Conservation (phyloP, 306 rosid species). For the Pyrus pyrifolia region DNA sequence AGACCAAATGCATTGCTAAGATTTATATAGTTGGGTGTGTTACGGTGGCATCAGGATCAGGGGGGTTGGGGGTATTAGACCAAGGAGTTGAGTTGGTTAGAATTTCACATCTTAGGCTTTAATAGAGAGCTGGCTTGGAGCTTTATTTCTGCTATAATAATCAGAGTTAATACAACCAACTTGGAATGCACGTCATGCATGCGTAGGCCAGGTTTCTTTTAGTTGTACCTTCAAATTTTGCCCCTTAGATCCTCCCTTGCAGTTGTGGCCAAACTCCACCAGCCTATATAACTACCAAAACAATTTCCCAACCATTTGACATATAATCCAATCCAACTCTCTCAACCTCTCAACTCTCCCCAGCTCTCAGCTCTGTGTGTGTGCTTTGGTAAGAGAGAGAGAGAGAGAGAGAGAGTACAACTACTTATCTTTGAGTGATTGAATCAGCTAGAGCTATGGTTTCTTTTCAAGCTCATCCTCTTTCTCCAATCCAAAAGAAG, state of each 20-base stretch:
- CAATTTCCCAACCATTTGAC: conserved; percentile 19
- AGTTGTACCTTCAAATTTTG: conserved; percentile 25
- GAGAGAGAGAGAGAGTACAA: not conserved
- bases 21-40: conserved; percentile 12
- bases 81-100: conserved; percentile 18
- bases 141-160: not conserved
- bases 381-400: not conserved
- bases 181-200: conserved; percentile 46
- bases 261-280: conserved; percentile 20
- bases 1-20: conserved; percentile 10
- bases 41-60: conserved; percentile 27
- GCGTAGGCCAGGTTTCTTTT: conserved; percentile 31
- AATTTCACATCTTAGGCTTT: conserved; percentile 27
- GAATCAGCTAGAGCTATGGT: conserved; percentile 37
- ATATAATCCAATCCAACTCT: not conserved
- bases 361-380: not conserved
- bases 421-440: not conserved
- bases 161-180: conserved; percentile 20
- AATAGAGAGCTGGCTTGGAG: conserved; percentile 13
- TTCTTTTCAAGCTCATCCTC: conserved; percentile 42
- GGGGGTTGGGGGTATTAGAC: conserved; percentile 11
- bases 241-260: conserved; percentile 23
- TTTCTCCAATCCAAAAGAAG: conserved; percentile 38
- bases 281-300: conserved; percentile 53
- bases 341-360: not conserved